Percentiles rank a stretch among this genome's conserved stretches.
Conservation (phyloP, 2,329 filamentous ascomycete genomes). For the Tolypocladium capitatum region DNA sequence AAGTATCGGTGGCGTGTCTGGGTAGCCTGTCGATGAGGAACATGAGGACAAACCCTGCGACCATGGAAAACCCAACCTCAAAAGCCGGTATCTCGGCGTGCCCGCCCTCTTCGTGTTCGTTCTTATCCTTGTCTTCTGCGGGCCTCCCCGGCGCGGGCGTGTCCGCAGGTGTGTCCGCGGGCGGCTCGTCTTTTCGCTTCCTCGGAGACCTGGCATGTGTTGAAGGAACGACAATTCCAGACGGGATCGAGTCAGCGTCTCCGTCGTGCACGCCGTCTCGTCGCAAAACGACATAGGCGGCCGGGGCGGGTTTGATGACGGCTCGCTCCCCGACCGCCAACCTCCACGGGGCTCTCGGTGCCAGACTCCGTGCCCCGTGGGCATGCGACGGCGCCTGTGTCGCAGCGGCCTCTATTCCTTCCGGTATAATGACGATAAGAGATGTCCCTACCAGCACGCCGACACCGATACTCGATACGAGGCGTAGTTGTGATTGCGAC, state of each 20-base stretch:
- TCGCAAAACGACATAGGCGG: constrained; percentile 3
- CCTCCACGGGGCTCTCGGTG: constrained; percentile 18
- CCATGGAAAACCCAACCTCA: constrained; percentile 76
- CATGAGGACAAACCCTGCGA: constrained; percentile 89
- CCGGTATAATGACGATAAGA: constrained; percentile 92
- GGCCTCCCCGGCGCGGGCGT: constrained; percentile 1
- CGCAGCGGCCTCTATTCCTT: constrained; percentile 85
- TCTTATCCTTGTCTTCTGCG: constrained; percentile 15
- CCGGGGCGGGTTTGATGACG: constrained; percentile 11
- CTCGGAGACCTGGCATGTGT: not conserved
- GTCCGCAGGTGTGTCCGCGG: not conserved
- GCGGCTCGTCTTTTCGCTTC: not conserved
- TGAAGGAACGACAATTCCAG: not conserved
- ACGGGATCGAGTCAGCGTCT: not conserved
- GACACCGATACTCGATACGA: constrained; percentile 86
- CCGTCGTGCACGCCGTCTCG: not conserved
- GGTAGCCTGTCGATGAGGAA: constrained; percentile 85
- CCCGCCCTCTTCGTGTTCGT: constrained; percentile 14
- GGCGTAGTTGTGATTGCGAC: constrained; percentile 71
- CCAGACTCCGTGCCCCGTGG: constrained; percentile 20
- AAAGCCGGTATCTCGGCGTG: constrained; percentile 43
- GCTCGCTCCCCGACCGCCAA: constrained; percentile 12
- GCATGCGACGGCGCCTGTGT: constrained; percentile 32
- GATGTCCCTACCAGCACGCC: constrained; percentile 91
- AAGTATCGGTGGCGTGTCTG: constrained; percentile 52